Conservation (phyloP, 1,284 basidiomycete species). For the Papiliotrema nemorosa region DNA sequence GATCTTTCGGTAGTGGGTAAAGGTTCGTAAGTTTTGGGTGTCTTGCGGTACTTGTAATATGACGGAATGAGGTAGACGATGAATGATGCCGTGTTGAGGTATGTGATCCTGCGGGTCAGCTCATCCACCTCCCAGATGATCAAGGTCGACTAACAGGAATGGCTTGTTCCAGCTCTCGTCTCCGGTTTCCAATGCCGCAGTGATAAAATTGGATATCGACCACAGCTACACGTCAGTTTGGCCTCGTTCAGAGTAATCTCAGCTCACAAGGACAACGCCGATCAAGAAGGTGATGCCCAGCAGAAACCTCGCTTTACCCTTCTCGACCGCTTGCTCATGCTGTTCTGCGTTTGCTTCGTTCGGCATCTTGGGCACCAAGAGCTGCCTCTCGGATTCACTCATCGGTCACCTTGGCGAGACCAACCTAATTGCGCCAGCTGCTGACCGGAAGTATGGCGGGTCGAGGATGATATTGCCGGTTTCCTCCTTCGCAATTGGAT, state of each 20-base stretch:
- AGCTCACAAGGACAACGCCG: conserved; percentile 30
- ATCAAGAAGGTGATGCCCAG: conserved; percentile 34
- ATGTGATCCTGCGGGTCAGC: conserved; percentile 42
- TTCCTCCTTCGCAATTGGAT: too few relatives aligned
- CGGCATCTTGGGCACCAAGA: neutral
- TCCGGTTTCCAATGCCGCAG: conserved; percentile 41
- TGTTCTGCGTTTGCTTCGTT: neutral
- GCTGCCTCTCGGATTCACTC: neutral
- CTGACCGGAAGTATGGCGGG: too few relatives aligned
- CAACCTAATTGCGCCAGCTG: too few relatives aligned
- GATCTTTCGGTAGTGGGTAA: neutral
- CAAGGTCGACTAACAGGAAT: conserved; percentile 39
- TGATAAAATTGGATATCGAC: conserved; percentile 47
- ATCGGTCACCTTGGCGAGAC: too few relatives aligned
- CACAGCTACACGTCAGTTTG: conserved; percentile 28
- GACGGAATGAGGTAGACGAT: conserved; percentile 80
- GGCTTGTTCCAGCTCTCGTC: conserved; percentile 47
- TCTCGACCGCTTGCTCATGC: neutral
- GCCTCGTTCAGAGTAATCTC: neutral
- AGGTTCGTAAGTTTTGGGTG: neutral
- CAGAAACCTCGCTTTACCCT: conserved; percentile 26
- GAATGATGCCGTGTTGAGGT: conserved; percentile 62
- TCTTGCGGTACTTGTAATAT: conserved; percentile 21
- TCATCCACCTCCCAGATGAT: neutral
- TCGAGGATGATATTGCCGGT: too few relatives aligned